A percentile compares a stretch with the other conserved stretches of the same genome.
These are phyloP conservation scores for Eragrostis curvula DNA, from an alignment of 176 grass and related monocot species.

Conservation along the genomic window DNA sequence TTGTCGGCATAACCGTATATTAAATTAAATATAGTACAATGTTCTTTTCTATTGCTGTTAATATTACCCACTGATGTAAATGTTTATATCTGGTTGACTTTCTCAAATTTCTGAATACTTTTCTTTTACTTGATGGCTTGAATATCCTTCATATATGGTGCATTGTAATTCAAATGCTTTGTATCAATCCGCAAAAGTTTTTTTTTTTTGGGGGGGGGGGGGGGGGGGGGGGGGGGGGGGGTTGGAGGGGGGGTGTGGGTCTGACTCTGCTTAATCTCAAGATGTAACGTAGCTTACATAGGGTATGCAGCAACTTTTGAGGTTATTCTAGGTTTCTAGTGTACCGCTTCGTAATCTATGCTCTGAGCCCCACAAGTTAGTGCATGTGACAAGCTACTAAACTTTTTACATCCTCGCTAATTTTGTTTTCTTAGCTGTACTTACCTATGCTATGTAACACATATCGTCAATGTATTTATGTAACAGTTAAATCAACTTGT, in stretches of 20 bases:
- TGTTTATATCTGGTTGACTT: constrained; percentile 6
- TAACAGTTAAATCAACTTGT: background rate
- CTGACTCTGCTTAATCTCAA: background rate
- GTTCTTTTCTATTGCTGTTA: background rate
- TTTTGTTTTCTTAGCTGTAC: background rate
- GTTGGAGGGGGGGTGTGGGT: no score
- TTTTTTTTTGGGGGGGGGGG: no score
- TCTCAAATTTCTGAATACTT: constrained; percentile 21
- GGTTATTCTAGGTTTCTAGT: background rate
- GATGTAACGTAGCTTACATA: background rate
- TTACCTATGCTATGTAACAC: background rate
- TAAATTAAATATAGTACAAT: background rate
- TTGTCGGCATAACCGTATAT: constrained; percentile 1
- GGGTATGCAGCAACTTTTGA: background rate
- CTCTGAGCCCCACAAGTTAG: background rate
- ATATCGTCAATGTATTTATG: background rate
- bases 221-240: no score
- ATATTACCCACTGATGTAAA: constrained; percentile 29
- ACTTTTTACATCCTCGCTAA: constrained; percentile 10
- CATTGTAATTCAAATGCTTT: constrained; percentile 5
- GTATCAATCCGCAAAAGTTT: background rate
- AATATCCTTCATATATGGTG: background rate
- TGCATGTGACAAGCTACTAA: constrained; percentile 9
- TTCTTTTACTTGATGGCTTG: constrained; percentile 7
- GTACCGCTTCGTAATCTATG: background rate